phyloP scores from a whole-genome alignment of 2,329 filamentous ascomycete species.

The Cladophialophora carrionii region DNA sequence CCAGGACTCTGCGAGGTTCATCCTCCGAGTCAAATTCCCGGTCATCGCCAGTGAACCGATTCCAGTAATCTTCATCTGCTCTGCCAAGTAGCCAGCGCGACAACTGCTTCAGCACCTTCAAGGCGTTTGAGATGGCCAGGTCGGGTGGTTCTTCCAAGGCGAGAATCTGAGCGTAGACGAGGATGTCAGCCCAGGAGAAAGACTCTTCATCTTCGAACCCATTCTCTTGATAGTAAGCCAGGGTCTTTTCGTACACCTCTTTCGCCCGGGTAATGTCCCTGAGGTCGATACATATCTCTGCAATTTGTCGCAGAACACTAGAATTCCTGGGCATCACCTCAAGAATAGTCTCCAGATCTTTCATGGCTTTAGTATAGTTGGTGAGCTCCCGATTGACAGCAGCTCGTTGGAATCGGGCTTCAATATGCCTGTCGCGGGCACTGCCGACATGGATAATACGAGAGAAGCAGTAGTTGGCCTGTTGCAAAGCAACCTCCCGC shows the following conservation, averaged over 20 bases:
- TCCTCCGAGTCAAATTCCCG: conserved; percentile 84
- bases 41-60: conserved; percentile 69
- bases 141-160: conserved; percentile 60
- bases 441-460: conserved; percentile 59
- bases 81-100: conserved; percentile 83
- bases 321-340: conserved; percentile 58
- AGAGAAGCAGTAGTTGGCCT: conserved; percentile 58
- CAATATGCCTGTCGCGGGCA: conserved; percentile 48
- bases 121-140: conserved; percentile 55
- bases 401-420: conserved; percentile 59
- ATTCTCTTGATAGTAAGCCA: conserved; percentile 54
- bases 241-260: conserved; percentile 56
- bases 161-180: conserved; percentile 82
- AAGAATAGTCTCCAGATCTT: conserved; percentile 60
- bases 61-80: conserved; percentile 75
- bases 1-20: conserved; percentile 64
- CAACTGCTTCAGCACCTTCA: conserved; percentile 70
- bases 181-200: conserved; percentile 77
- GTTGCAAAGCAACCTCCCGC: conserved; percentile 48
- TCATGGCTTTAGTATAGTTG: conserved; percentile 52
- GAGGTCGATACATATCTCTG: conserved; percentile 59
- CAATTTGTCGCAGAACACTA: conserved; percentile 59
- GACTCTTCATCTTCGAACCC: conserved; percentile 48
- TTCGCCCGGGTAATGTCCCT: conserved; percentile 55
- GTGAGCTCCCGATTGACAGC: conserved; percentile 58